Conservation (phyloP, 495 filamentous ascomycete genomes). For the Oleoguttula mirabilis region DNA sequence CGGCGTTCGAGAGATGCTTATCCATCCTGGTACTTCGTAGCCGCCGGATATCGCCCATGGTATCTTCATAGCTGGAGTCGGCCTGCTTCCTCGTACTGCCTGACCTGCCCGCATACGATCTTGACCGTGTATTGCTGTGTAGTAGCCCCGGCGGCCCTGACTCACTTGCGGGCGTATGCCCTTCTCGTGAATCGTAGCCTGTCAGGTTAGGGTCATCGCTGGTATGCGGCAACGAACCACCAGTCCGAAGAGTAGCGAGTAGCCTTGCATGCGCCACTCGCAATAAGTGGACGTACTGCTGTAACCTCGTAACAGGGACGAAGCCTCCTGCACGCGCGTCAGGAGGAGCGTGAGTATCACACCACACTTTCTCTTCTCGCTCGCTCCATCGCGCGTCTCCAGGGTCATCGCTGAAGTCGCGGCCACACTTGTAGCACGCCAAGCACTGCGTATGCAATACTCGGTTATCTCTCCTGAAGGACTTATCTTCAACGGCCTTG, state of each 20-base stretch:
- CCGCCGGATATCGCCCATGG: conserved; percentile 85
- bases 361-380: conserved; percentile 9
- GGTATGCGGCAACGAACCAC: conserved; percentile 63
- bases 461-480: conserved; percentile 54
- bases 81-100: conserved; percentile 34
- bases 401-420: conserved; percentile 53
- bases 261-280: conserved; percentile 84
- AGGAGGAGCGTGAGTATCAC: conserved; percentile 20
- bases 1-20: conserved; percentile 80
- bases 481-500: conserved; percentile 88
- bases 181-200: conserved; percentile 55
- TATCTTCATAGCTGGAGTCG: conserved; percentile 76
- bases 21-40: conserved; percentile 87
- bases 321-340: conserved; percentile 43
- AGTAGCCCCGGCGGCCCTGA: conserved; percentile 39
- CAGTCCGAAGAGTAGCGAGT: conserved; percentile 70
- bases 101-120: conserved; percentile 51
- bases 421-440: conserved; percentile 59
- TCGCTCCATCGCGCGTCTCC: conserved; percentile 55
- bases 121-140: conserved; percentile 58
- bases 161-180: conserved; percentile 33
- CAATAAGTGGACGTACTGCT: conserved; percentile 88
- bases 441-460: conserved; percentile 79
- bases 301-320: conserved; percentile 60
- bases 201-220: conserved; percentile 61